phyloP scores from a whole-genome alignment of 2,329 filamentous ascomycete species.

The Graphilbum sp. region DNA sequence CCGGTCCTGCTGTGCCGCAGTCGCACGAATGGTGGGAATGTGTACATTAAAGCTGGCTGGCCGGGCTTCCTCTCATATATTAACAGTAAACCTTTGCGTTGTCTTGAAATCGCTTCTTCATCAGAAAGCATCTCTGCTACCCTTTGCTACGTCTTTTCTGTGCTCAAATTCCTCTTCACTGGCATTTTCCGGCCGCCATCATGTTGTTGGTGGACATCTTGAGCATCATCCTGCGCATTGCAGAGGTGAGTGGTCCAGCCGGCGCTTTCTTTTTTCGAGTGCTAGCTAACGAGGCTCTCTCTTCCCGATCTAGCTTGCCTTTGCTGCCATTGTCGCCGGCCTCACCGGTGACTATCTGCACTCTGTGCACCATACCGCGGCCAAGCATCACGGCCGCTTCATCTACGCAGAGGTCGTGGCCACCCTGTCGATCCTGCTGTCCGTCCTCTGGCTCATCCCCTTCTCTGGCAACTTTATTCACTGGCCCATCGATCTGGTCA shows the following conservation, averaged over 20 bases:
- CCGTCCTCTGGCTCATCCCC: slow-evolving; percentile 56
- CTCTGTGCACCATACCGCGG: slow-evolving; percentile 23
- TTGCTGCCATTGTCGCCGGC: slow-evolving; percentile 56
- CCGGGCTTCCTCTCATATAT: no score
- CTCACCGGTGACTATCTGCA: slow-evolving; percentile 52
- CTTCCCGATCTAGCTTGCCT: not conserved
- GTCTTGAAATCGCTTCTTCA: no score
- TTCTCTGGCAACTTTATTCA: slow-evolving; percentile 50
- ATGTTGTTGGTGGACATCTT: slow-evolving; percentile 38
- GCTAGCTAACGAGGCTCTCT: no score
- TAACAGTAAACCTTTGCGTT: no score
- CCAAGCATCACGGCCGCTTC: slow-evolving; percentile 45
- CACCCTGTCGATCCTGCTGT: slow-evolving; percentile 49
- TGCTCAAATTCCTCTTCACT: no score
- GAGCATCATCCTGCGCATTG: slow-evolving; percentile 40
- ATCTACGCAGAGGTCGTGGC: slow-evolving; percentile 64
- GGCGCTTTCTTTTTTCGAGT: no score
- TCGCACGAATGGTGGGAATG: no score
- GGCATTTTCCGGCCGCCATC: no score
- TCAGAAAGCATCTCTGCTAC: no score
- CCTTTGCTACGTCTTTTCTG: no score
- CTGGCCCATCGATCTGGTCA: slow-evolving; percentile 54
- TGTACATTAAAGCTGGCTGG: no score
- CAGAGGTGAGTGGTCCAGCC: slow-evolving; percentile 14
- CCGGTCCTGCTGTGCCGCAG: no score